Evolutionary conservation across 2,329 filamentous ascomycete species (phyloP), one percentile per base, ranked within the genome.

Genomic region (Cladosporium cucumerinum): DNA sequence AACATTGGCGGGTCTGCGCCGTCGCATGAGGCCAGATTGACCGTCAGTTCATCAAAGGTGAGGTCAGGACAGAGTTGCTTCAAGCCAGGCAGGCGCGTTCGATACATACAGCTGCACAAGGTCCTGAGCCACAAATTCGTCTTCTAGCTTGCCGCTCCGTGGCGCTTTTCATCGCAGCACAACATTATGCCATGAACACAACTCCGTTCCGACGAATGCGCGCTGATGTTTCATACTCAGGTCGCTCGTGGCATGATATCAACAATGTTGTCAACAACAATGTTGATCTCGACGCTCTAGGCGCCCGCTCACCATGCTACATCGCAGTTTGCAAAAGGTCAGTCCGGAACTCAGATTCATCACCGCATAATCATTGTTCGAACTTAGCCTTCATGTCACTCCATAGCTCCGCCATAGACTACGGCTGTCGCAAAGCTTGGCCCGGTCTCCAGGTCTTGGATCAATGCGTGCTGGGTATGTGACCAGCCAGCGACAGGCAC

Each of bases 21-120:
- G 39, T 46, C 6, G 3, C 8, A 21, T 21, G 39, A 21, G n/a
- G n/a, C 39, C 7, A 23, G 7, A 10, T 21, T 2, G 30, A 11
- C 32, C n/a, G 39, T 21, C n/a, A 54, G 28, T 16, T 26, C 18
- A 32, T 26, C 12, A 49, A 25, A 58, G 62, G 43, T 59, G 62
- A 64, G 23, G 62, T 64, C 30, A 46, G 36, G 23, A 54, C 30
- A 52, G 43, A 54, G 62, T 64, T 64, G 54, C 11, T 8, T 34
- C 46, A 39, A n/a, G 18, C 30, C 18, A 30, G 57, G 62, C 43
- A 59, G 46, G 62, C 23, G 36, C 57, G 46, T 26, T 21, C 23
- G 26, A 51, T 25, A 28, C 48, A 26, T 14, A 16, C 48, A 51
- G 48, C 26, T 18, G 48, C 39, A 10, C n/a, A 12, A 46, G 8